Base-by-base conservation (phyloP, 805 yeast species). In the Yarrowia sp. region DNA sequence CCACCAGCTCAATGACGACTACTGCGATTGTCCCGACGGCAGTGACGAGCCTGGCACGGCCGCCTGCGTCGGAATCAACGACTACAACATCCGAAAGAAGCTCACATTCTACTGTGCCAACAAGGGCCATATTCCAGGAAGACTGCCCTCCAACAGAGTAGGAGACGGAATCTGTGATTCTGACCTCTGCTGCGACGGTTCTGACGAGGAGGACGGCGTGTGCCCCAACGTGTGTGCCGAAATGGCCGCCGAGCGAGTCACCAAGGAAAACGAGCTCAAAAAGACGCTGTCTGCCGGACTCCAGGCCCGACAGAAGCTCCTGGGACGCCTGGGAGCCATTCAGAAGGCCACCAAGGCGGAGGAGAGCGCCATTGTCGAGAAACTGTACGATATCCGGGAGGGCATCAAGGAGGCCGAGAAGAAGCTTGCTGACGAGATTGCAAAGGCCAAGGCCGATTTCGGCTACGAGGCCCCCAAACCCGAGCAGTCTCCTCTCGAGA, bases 11-110 rank as follows among this genome's bases (percentile, higher is more conserved):
- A 94, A 94, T 76, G 98, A 95, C 76, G 89, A 92, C 72, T 88
- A 83, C 74, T 94, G 98, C 78, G 98, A 95, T 74, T 94, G 98
- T 79, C 98, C 98, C 0, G 99, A 95, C 78, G 98, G 98, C 0
- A 87, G 93, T 5, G 99, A 95, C 79, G 98, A 95, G 76, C 97
- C 98, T 0, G 98, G 98, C 0, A 94, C 98, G 0, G 80, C 88
- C 46, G 97, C 97, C 0, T 94, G 98, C 76, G 73, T 79, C 14
- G 55, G 55, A 36, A 61, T 61, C 53, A 47, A 61, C 44, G 66
- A 61, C 66, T 47, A 46, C 38, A n/a, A 46, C 5, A 7, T 61
- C n/a, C 66, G 66, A 9, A 63, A 71, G 9, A 78, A 78, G n/a
- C 71, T 72, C 56, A 46, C 55, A 34, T 93, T 92, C 74, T 92